These are phyloP conservation scores for Roridomyces roridus DNA, from an alignment of 768 basidiomycete species.

Conservation along the genomic window DNA sequence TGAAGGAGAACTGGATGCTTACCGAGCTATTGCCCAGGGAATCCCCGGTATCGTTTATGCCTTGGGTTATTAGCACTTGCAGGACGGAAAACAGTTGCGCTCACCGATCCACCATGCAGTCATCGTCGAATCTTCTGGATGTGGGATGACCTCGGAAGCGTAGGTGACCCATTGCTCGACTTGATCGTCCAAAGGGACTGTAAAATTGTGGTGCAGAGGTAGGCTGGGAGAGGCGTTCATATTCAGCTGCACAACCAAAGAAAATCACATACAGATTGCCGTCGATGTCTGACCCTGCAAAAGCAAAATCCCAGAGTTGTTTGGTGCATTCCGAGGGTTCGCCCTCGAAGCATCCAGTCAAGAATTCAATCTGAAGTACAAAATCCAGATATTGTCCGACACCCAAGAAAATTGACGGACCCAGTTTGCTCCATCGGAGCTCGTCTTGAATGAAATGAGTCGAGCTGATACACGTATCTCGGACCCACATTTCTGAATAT, in stretches of 20 bases:
- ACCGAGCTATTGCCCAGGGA: conserved; percentile 46
- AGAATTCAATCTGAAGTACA: conserved; percentile 54
- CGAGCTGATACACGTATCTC: not conserved
- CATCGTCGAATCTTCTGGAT: conserved; percentile 47
- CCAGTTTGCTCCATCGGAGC: conserved; percentile 62
- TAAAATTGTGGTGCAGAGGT: conserved; percentile 54
- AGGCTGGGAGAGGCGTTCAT: conserved; percentile 38
- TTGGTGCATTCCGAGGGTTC: conserved; percentile 46
- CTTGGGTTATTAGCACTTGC: too few relatives aligned
- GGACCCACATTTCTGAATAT: conserved; percentile 47
- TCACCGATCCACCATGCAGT: conserved; percentile 62
- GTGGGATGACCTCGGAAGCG: conserved; percentile 51
- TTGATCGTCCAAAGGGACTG: conserved; percentile 52
- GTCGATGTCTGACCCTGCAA: conserved; percentile 58
- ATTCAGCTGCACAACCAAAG: conserved; percentile 1
- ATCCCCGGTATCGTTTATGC: conserved; percentile 63
- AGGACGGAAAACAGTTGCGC: too few relatives aligned
- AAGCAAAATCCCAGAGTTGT: conserved; percentile 63
- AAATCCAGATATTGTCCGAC: not conserved
- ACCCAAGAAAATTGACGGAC: conserved; percentile 29
- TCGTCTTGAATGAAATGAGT: conserved; percentile 42
- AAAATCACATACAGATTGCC: conserved; percentile 37
- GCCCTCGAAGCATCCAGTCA: conserved; percentile 58
- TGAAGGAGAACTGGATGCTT: not conserved
- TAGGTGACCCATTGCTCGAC: conserved; percentile 55